Base-by-base conservation (phyloP, 176 grass and related monocot genomes). In the Hordeum marinum region DNA sequence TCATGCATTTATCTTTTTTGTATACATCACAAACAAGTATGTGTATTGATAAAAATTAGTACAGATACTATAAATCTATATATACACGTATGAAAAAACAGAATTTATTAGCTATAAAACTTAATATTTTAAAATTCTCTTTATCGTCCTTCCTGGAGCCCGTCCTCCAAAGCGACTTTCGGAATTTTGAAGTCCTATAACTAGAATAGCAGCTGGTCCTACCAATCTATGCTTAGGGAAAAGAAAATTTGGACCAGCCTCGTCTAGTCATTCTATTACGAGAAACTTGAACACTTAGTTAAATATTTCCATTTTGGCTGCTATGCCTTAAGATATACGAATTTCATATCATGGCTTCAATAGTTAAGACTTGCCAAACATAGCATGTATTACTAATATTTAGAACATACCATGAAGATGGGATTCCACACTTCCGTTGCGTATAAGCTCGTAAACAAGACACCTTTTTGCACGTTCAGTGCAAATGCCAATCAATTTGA, bases 401-500 rank as follows among this genome's bases (percentile, higher is more conserved):
- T 77, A 67, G 54, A 78, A 64, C 68, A 68, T 96, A 99, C 93
- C 96, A 84, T 99, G 96, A 61, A 99, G 94, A 84, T 99, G 96
- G 14, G 96, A 99, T 70, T 99, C 96, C 36, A 99, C 90, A 86
- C 96, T 99, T 71, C 96, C 94, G 76, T 96, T 96, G 70, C 82
- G 89, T 62, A 99, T 85, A 86, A 99, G 88, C 81, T 99, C 96
- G 80, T 96, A 99, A 55, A 99, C 90, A 52, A 99, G 88, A 82
- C 96, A 99, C 60, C 91, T 95, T 85, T 91, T 99, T 40, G 23
- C 71, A 48, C 79, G 85, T 63, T 99, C 93, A 54, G 95, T 96
- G 80, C 96, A 99, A 85, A 99, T 94, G 42, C 96, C 96, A 84
- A 99, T 89, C 78, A 99, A 39, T 83, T 99, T 96, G 63, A 99